These are phyloP conservation scores for Allium sativum DNA, from an alignment of 106 monocot genomes.

Conservation along the genomic window DNA sequence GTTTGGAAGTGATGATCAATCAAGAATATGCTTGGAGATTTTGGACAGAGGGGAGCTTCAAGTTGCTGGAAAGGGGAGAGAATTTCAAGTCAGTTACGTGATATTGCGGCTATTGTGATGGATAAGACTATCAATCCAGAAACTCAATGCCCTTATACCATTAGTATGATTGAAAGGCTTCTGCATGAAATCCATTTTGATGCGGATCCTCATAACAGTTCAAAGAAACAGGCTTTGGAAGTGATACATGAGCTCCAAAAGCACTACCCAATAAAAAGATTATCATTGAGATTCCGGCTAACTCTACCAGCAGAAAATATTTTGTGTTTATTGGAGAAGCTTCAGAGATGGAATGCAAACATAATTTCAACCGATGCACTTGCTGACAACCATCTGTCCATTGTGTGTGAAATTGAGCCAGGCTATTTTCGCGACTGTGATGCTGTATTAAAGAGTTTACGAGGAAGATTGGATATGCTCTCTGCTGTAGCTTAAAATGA, in stretches of 20 bases:
- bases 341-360: slow-evolving; percentile 52
- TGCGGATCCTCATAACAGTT: slow-evolving; percentile 79
- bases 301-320: slow-evolving; percentile 40
- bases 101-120: slow-evolving; percentile 95
- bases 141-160: slow-evolving; percentile 90
- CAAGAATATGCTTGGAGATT: too few relatives aligned
- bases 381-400: too few relatives aligned
- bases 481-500: slow-evolving; percentile 53
- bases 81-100: slow-evolving; percentile 81
- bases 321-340: slow-evolving; percentile 51
- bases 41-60: slow-evolving; percentile 95
- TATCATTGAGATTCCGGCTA: slow-evolving; percentile 73
- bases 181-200: slow-evolving; percentile 99
- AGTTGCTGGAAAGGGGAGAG: slow-evolving; percentile 96
- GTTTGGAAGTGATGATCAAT: too few relatives aligned
- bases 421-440: slow-evolving; percentile 80
- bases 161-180: slow-evolving; percentile 86
- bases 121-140: slow-evolving; percentile 91
- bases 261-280: slow-evolving; percentile 82
- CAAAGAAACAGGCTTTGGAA: slow-evolving; percentile 90
- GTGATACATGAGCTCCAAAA: slow-evolving; percentile 82
- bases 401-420: slow-evolving; percentile 85
- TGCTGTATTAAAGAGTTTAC: slow-evolving; percentile 42
- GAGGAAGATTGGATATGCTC: slow-evolving; percentile 90
- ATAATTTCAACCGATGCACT: slow-evolving; percentile 58